Evolutionary conservation across 805 yeast species (phyloP).

Genomic region (Cyberlindnera euphorbiae): DNA sequence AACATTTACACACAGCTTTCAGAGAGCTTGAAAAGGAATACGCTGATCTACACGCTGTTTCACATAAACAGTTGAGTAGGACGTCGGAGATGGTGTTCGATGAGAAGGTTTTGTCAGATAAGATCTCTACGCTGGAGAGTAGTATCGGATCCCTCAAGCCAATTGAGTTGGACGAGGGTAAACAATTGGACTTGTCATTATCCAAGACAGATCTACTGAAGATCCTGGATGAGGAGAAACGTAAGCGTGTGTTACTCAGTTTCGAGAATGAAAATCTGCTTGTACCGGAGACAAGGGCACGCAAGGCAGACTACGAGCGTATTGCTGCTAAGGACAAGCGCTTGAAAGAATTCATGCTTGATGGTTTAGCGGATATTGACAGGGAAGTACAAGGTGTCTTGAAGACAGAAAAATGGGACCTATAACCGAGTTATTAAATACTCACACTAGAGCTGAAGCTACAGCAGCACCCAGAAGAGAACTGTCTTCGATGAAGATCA

Average conservation of each 20-base stretch:
- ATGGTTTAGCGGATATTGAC: constrained; percentile 19
- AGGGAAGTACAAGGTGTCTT: constrained; percentile 10
- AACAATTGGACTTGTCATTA: constrained; percentile 7
- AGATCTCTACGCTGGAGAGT: constrained; percentile 13
- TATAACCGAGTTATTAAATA: background rate
- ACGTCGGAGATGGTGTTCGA: constrained; percentile 18
- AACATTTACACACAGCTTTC: constrained; percentile 8
- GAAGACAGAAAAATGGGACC: constrained; percentile 3
- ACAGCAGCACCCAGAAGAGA: constrained; percentile 52
- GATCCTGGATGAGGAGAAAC: constrained; percentile 19
- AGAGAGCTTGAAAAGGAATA: constrained; percentile 10
- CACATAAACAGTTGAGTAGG: constrained; percentile 13
- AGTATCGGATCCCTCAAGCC: constrained; percentile 11
- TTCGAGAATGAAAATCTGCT: constrained; percentile 17
- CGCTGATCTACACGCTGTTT: constrained; percentile 7
- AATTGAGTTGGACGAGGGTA: constrained; percentile 15
- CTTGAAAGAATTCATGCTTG: constrained; percentile 20
- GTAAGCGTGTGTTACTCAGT: constrained; percentile 14
- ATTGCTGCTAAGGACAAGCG: constrained; percentile 21
- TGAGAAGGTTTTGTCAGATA: constrained; percentile 9
- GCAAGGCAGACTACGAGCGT: constrained; percentile 15
- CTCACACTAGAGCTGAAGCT: constrained; percentile 31
- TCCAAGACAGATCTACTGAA: constrained; percentile 18
- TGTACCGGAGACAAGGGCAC: constrained; percentile 16
- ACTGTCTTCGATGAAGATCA: constrained; percentile 40